Evolutionary conservation across 2,329 filamentous ascomycete species (phyloP).

Genomic region (Xylaria sp.): DNA sequence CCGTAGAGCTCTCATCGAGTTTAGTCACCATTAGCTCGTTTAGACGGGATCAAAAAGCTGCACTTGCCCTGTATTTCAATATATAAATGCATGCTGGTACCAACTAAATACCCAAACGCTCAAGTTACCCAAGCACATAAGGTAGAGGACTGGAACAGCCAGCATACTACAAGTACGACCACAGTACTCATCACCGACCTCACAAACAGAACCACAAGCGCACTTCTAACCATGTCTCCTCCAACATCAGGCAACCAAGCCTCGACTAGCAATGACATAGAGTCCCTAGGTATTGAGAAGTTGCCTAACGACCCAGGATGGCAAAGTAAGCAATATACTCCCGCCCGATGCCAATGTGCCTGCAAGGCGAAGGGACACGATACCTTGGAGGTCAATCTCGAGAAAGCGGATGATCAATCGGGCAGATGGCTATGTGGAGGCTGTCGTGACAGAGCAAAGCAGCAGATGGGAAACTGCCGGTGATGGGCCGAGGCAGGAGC

Average conservation of each 20-base stretch:
- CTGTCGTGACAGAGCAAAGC: slow-evolving; percentile 28
- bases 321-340: not conserved
- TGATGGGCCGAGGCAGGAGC: not conserved
- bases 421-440: slow-evolving; percentile 33
- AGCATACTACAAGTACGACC: not conserved
- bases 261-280: not conserved
- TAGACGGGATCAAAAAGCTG: too few relatives aligned
- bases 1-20: too few relatives aligned
- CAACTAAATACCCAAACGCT: too few relatives aligned
- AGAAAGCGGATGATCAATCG: slow-evolving; percentile 7
- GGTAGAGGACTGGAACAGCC: too few relatives aligned
- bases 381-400: not conserved
- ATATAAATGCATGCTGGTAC: too few relatives aligned
- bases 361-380: slow-evolving; percentile 1
- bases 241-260: not conserved
- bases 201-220: too few relatives aligned
- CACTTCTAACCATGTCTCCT: slow-evolving; percentile 6
- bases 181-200: not conserved
- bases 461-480: slow-evolving; percentile 27
- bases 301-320: not conserved
- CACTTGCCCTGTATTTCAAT: too few relatives aligned
- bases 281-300: not conserved
- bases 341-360: slow-evolving; percentile 17
- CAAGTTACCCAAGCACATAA: too few relatives aligned
- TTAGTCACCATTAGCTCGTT: too few relatives aligned